These are phyloP conservation scores for Graphilbum ipis-grandicollis DNA, from an alignment of 2,329 filamentous ascomycete species.

Conservation along the genomic window DNA sequence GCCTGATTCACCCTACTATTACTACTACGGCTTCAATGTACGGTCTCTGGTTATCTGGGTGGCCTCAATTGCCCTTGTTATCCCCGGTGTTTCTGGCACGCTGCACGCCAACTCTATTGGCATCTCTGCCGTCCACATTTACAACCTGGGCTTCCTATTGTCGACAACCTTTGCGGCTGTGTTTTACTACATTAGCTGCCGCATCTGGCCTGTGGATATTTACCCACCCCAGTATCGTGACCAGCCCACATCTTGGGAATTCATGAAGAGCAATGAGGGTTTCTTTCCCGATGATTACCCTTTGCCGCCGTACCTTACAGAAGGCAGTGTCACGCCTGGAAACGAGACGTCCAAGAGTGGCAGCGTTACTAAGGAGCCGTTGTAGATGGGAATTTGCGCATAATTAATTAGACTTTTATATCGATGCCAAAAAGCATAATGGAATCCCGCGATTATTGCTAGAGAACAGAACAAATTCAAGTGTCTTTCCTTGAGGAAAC, in stretches of 20 bases:
- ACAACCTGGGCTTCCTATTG: slow-evolving; percentile 17
- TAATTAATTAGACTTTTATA: no score
- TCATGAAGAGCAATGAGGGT: slow-evolving; percentile 3
- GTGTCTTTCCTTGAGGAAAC: no score
- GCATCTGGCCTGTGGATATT: slow-evolving; percentile 7
- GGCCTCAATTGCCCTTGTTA: slow-evolving; percentile 15
- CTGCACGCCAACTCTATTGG: slow-evolving; percentile 13
- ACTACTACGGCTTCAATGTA: slow-evolving; percentile 16
- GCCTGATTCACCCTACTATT: slow-evolving; percentile 10
- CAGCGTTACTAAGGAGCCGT: no score
- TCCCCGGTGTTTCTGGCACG: slow-evolving; percentile 17
- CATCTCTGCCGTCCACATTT: slow-evolving; percentile 14
- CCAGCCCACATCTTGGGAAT: slow-evolving; percentile 1
- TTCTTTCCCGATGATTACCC: slow-evolving; percentile 2
- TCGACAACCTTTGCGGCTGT: slow-evolving; percentile 13
- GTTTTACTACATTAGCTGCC: slow-evolving; percentile 11
- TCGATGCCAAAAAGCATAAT: no score
- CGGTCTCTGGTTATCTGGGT: slow-evolving; percentile 17
- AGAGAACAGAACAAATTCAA: no score
- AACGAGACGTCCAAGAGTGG: no score
- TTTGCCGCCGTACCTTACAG: no score
- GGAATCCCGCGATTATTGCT: no score
- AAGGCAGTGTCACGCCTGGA: no score
- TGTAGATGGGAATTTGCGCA: no score
- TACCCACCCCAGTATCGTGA: slow-evolving; percentile 1